Evolutionary conservation across 202 grass and related monocot genomes (phyloP).

Genomic region (Setaria italica): DNA sequence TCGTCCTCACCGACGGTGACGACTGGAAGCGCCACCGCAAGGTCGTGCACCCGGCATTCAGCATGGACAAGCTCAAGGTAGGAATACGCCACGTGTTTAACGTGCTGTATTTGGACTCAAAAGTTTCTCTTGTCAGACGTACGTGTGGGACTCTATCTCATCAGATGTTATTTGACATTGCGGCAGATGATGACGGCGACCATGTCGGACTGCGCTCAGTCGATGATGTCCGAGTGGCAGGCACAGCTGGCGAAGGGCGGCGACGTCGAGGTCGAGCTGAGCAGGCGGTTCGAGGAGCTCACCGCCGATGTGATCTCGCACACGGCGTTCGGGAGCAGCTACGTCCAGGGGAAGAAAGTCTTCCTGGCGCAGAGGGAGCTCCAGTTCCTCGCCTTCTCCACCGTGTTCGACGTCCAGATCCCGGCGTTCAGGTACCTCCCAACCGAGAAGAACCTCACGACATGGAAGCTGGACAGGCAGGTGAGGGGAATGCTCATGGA

Average conservation of each 20-base stretch:
- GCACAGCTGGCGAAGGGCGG: background rate
- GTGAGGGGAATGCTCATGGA: constrained; percentile 50
- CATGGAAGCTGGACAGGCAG: constrained; percentile 47
- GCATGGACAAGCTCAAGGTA: constrained; percentile 75
- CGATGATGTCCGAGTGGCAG: constrained; percentile 61
- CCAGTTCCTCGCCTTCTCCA: constrained; percentile 54
- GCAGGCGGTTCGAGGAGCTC: constrained; percentile 56
- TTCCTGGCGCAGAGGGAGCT: constrained; percentile 58
- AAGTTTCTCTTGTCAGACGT: too few species aligned
- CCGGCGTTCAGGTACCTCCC: constrained; percentile 49
- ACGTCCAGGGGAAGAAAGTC: constrained; percentile 45
- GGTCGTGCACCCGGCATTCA: constrained; percentile 64
- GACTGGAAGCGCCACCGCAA: constrained; percentile 73
- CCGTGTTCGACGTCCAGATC: constrained; percentile 25
- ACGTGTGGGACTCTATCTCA: background rate
- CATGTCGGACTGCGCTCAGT: constrained; percentile 44
- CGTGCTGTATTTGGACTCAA: background rate
- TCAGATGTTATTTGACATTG: background rate
- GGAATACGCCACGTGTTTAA: background rate
- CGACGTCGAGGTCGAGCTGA: constrained; percentile 49
- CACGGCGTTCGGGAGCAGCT: constrained; percentile 70
- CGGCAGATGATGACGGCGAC: constrained; percentile 47
- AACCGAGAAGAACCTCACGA: constrained; percentile 45
- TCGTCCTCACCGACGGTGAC: constrained; percentile 54
- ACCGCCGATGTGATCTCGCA: constrained; percentile 66